Evolutionary conservation across 805 yeast species (phyloP).

Genomic region (Metschnikowia borealis): DNA sequence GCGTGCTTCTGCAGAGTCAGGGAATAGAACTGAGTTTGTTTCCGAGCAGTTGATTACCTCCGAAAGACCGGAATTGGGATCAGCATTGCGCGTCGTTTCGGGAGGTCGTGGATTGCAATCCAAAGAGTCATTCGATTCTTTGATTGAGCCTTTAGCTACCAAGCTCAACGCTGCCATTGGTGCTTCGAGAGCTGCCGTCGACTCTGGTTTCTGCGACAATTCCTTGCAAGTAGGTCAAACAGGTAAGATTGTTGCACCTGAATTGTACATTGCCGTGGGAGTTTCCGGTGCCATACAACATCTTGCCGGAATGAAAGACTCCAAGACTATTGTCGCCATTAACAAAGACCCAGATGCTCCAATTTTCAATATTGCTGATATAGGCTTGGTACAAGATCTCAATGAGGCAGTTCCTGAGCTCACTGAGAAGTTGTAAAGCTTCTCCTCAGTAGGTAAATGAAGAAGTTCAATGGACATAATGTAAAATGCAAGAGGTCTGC

Average conservation of each 20-base stretch:
- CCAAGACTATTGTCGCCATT: constrained; percentile 89
- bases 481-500: not conserved
- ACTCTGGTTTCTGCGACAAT: constrained; percentile 91
- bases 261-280: constrained; percentile 88
- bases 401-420: constrained; percentile 88
- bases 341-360: constrained; percentile 95
- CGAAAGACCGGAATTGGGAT: constrained; percentile 86
- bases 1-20: constrained; percentile 32
- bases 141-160: constrained; percentile 80
- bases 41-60: constrained; percentile 69
- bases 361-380: constrained; percentile 85
- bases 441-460: not conserved
- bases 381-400: constrained; percentile 85
- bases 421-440: constrained; percentile 57
- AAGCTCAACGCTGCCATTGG: constrained; percentile 89
- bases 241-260: constrained; percentile 97
- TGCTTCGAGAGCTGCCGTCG: constrained; percentile 98
- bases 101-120: constrained; percentile 94
- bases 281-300: constrained; percentile 98
- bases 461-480: not conserved
- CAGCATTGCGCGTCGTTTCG: constrained; percentile 77
- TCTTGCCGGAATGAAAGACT: constrained; percentile 96
- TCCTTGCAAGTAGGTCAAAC: constrained; percentile 97
- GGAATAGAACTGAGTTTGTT: constrained; percentile 56
- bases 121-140: constrained; percentile 77